Conservation (phyloP, 2,329 filamentous ascomycete genomes). For the Pseudogymnoascus sp. region DNA sequence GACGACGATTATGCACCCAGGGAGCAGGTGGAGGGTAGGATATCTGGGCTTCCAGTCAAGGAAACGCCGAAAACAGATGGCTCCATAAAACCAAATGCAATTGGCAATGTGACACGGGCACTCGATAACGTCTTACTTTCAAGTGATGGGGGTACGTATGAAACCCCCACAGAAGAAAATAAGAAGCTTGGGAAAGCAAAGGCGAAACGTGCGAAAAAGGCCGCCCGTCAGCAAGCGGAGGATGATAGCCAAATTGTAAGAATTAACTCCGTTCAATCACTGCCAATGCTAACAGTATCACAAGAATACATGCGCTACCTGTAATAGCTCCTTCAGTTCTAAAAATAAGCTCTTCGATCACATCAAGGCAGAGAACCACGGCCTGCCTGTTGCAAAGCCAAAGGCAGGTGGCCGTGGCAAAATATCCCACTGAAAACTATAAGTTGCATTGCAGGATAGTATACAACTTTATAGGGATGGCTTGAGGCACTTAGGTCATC, state of each 20-base stretch:
- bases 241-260: slow-evolving; percentile 6
- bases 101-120: slow-evolving; percentile 14
- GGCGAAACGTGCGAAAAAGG: slow-evolving; percentile 42
- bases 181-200: slow-evolving; percentile 43
- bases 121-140: slow-evolving; percentile 16
- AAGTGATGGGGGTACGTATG: slow-evolving; percentile 14
- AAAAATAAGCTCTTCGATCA: slow-evolving; percentile 58
- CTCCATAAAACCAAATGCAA: slow-evolving; percentile 14
- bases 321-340: slow-evolving; percentile 48
- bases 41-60: slow-evolving; percentile 12
- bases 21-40: slow-evolving; percentile 22
- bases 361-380: slow-evolving; percentile 48
- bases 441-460: slow-evolving; percentile 5
- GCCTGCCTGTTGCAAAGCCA: slow-evolving; percentile 33
- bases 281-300: slow-evolving; percentile 11
- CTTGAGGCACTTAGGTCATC: neutral
- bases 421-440: neutral
- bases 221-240: slow-evolving; percentile 28
- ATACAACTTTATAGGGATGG: neutral
- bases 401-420: slow-evolving; percentile 20
- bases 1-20: slow-evolving; percentile 29
- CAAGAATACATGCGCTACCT: slow-evolving; percentile 46
- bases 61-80: neutral
- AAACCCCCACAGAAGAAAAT: slow-evolving; percentile 13
- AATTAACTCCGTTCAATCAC: neutral